Evolutionary conservation across 2,329 filamentous ascomycete species (phyloP), one percentile per base, ranked within the genome.

Genomic region (Xylaria sp.): DNA sequence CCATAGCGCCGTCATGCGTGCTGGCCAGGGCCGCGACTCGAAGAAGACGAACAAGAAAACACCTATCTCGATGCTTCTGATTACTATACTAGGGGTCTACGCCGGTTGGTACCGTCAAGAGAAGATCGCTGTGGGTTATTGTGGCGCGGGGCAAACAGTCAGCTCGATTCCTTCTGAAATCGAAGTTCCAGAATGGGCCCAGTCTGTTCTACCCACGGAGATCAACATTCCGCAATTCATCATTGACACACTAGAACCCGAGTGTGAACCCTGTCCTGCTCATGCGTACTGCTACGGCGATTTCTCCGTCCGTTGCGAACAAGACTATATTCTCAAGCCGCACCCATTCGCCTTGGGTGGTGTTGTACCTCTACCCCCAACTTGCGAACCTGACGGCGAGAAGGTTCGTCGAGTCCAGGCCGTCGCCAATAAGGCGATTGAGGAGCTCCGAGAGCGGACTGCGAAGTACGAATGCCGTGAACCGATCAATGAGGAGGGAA

Each of bases 51-150:
- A 82, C 23, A 77, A 88, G 31, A 85, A 85, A 60, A 86, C 86
- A 0, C 89, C 92, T 15, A 81, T 94, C 2, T 87, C 87, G 74
- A 85, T 93, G 5, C 81, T 97, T 2, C 74, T 94, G 3, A 73
- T 90, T 19, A 88, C 90, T 0, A 77, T 95, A 9, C 75, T 95
- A 6, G 85, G 85, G 31, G 87, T 89, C 0, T 92, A 96, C 66
- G 90, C 84, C 29, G 86, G 86, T 8, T 95, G 93, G 85, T 99
- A 93, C 80, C 85, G 94, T 49, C 92, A 97, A 73, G 95, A 99
- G 77, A 98, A 98, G 82, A 81, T 97, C n/a, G 90, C 92, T 15
- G 92, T 98, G 19, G 95, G 96, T 33, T 99, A 96, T 73, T 99
- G 95, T 74, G 93, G 93, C 11, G 85, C 96, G 54, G 95, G 90